A percentile compares a stretch with the other conserved stretches of the same genome.
phyloP scores from a whole-genome alignment of 2,329 filamentous ascomycete species.

The Mollisia scopiformis region DNA sequence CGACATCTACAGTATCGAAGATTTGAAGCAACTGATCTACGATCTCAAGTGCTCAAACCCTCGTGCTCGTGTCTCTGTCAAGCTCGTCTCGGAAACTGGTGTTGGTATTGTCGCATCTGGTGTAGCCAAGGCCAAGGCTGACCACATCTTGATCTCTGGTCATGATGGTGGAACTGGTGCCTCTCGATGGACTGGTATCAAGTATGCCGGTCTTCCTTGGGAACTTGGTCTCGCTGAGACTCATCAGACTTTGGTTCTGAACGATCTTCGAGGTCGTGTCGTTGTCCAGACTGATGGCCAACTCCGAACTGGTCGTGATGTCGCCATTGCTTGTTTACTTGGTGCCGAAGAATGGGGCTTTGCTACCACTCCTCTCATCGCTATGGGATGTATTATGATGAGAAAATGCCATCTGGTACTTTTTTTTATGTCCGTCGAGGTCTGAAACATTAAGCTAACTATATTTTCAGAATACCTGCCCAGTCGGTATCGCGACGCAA shows the following conservation, averaged over 20 bases:
- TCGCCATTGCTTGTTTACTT: constrained; percentile 91
- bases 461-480: constrained; percentile 78
- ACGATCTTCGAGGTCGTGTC: constrained; percentile 92
- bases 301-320: constrained; percentile 87
- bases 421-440: constrained; percentile 6
- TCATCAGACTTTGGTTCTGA: constrained; percentile 93
- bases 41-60: constrained; percentile 97
- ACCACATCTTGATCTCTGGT: constrained; percentile 95
- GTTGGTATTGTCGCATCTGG: constrained; percentile 97
- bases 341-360: constrained; percentile 99
- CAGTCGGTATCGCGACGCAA: constrained; percentile 93
- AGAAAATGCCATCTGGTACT: constrained; percentile 54
- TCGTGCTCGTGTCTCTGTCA: constrained; percentile 89
- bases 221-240: constrained; percentile 96
- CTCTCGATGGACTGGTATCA: constrained; percentile 97
- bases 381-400: constrained; percentile 98
- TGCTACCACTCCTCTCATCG: constrained; percentile 90
- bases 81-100: constrained; percentile 96
- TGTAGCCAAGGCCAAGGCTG: constrained; percentile 96
- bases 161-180: constrained; percentile 97
- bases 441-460: constrained; percentile 14
- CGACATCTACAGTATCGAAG: constrained; percentile 98
- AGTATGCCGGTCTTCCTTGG: constrained; percentile 96
- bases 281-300: constrained; percentile 97
- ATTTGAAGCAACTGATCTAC: constrained; percentile 97